phyloP scores from a whole-genome alignment of 2,329 filamentous ascomycete species.

The Aspergillus candidus region DNA sequence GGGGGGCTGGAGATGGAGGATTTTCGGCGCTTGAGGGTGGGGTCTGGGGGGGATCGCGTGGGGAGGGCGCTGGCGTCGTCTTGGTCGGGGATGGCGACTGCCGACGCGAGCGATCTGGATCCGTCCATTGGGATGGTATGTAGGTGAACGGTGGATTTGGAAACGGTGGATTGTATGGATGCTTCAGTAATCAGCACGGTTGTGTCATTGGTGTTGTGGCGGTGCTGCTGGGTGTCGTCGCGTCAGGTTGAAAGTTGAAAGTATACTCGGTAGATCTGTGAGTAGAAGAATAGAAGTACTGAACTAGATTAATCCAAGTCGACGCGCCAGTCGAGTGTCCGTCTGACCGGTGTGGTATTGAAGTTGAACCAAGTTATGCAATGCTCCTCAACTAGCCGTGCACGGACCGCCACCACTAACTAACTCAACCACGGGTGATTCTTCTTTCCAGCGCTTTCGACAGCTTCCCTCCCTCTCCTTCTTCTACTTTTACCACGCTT shows the following conservation, averaged over 20 bases:
- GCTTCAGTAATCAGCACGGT: too few relatives aligned
- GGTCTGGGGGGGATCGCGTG: slow-evolving; percentile 23
- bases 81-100: slow-evolving; percentile 48
- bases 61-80: slow-evolving; percentile 6
- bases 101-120: slow-evolving; percentile 43
- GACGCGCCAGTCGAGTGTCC: too few relatives aligned
- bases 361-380: too few relatives aligned
- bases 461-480: neutral
- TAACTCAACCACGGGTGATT: slow-evolving; percentile 16
- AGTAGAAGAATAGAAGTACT: too few relatives aligned
- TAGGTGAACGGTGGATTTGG: neutral
- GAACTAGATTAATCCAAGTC: too few relatives aligned
- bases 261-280: too few relatives aligned
- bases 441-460: slow-evolving; percentile 13
- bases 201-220: too few relatives aligned
- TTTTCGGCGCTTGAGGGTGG: slow-evolving; percentile 47
- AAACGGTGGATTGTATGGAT: neutral
- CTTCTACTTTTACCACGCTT: neutral
- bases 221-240: too few relatives aligned
- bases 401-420: neutral
- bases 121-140: slow-evolving; percentile 1
- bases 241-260: too few relatives aligned
- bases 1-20: slow-evolving; percentile 46
- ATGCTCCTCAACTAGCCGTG: neutral
- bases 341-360: too few relatives aligned